Evolutionary conservation across 345 rosid genomes (phyloP), one percentile per base, ranked within the genome.

Genomic region (Pelargonium nanum): DNA sequence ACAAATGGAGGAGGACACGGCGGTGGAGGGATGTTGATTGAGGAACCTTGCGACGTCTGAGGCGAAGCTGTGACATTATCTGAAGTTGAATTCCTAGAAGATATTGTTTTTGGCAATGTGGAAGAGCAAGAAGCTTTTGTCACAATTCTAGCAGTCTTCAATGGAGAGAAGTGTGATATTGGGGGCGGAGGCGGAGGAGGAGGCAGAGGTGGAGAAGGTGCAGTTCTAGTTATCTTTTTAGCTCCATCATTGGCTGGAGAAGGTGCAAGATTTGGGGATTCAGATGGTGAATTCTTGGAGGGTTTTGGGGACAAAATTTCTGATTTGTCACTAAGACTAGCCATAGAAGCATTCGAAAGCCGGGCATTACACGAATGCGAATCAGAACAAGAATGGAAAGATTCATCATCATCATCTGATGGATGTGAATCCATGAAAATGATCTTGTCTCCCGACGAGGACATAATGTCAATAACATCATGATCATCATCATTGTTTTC

Each of bases 321-420:
- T 2, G 78, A 63, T 40, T 59, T 28, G 55, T 79, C 75, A 44
- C 67, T 58, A 56, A 75, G 72, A 70, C 70, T 76, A 70, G 68
- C 81, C 53, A 76, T 75, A 1, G 91, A 84, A 73, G 81, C 91
- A 79, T 83, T 79, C 19, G 96, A 86, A 56, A 82, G 68, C 65
- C 82, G 74, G 16, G 26, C n/a, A 54, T 55, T 52, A 22, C 87
- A 76, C n/a, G 89, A 78, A 32, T 61, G 73, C 25, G 90, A 80
- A 64, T 79, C 90, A 60, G 54, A 68, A 65, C 74, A 74, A 61
- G 97, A 93, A 70, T 89, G 99, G 67, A 87, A 93, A 70, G 96
- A 89, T 65, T 87, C 95, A 55, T 83, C 87, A 8, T 84, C 99
- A 6, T 34, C 45, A 9, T 34, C 45, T 34, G 91, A 84, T 13